These are phyloP conservation scores for Nicotiana otophora DNA, from an alignment of 257 asterid species.

Conservation along the genomic window DNA sequence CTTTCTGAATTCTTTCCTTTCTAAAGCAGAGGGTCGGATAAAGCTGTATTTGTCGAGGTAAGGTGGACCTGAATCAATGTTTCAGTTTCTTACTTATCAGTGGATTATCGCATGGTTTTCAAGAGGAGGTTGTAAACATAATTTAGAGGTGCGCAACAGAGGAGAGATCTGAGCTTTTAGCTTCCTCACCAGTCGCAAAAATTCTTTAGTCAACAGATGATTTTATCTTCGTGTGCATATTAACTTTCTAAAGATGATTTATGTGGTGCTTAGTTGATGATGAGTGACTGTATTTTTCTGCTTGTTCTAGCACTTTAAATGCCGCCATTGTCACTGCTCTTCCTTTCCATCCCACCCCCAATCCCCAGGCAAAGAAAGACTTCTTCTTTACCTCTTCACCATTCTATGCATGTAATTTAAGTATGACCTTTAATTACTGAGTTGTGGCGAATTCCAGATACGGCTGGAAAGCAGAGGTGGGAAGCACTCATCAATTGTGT, in stretches of 20 bases:
- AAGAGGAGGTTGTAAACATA: background rate
- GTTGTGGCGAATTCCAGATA: constrained; percentile 47
- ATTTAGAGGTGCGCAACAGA: background rate
- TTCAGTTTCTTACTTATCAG: background rate
- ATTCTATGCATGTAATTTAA: background rate
- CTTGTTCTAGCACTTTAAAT: background rate
- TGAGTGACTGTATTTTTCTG: background rate
- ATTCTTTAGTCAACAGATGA: background rate
- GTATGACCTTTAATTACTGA: background rate
- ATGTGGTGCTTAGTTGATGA: background rate
- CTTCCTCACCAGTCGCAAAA: background rate
- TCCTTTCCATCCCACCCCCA: background rate
- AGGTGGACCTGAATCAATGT: background rate
- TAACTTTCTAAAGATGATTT: background rate
- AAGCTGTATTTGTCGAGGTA: background rate
- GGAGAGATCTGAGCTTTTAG: background rate
- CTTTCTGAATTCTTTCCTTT: background rate
- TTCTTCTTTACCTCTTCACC: background rate
- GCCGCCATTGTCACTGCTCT: background rate
- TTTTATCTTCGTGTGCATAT: background rate
- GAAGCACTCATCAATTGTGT: constrained; percentile 70
- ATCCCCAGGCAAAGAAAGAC: background rate
- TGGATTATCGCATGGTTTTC: background rate
- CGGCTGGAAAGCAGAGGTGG: constrained; percentile 92
- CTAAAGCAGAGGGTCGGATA: background rate